Conservation (phyloP, 495 filamentous ascomycete species). For the Penicillium nucicola region DNA sequence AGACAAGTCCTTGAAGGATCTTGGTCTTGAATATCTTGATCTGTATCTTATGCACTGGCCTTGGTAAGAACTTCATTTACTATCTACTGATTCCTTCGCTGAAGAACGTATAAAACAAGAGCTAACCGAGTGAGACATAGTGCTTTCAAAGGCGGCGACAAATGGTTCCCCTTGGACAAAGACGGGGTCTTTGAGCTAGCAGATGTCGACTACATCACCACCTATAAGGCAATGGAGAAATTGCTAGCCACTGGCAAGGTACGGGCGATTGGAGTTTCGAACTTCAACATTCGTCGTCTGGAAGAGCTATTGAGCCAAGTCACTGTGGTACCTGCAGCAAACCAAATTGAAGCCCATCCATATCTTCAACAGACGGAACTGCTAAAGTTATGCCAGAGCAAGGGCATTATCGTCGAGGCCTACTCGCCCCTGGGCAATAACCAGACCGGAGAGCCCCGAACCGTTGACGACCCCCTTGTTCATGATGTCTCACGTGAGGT, state of each 20-base stretch:
- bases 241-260: constrained; percentile 54
- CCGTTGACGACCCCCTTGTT: constrained; percentile 32
- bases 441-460: constrained; percentile 32
- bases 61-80: constrained; percentile 23
- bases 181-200: constrained; percentile 26
- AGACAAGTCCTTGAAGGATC: constrained; percentile 50
- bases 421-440: constrained; percentile 59
- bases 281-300: constrained; percentile 48
- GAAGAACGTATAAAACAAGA: too few relatives aligned
- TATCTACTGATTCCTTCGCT: too few relatives aligned
- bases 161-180: constrained; percentile 43
- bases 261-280: constrained; percentile 58
- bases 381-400: constrained; percentile 40
- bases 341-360: constrained; percentile 63
- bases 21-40: constrained; percentile 67
- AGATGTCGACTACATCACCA: constrained; percentile 49
- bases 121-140: constrained; percentile 5
- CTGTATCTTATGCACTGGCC: constrained; percentile 73
- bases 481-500: constrained; percentile 35
- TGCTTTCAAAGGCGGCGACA: constrained; percentile 24
- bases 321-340: constrained; percentile 47
- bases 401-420: constrained; percentile 55
- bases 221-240: constrained; percentile 65
- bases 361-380: constrained; percentile 56
- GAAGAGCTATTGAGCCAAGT: constrained; percentile 35